Evolutionary conservation across 1,284 basidiomycete genomes (phyloP).

Genomic region (Malassezia brasiliensis): DNA sequence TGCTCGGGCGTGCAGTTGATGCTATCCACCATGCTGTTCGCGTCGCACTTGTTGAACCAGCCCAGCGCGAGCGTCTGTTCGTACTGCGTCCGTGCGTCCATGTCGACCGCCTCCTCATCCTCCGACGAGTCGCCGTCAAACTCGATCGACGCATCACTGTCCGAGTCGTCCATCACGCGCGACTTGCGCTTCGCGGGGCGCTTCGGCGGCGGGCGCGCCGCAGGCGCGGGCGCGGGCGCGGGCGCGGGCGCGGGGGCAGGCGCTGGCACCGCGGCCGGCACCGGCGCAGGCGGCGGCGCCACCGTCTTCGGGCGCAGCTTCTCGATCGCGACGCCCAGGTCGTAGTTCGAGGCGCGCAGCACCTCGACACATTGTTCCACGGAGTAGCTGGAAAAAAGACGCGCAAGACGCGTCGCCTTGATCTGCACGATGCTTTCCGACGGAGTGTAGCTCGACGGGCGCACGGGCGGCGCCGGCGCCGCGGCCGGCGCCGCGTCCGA

Average conservation of each 20-base stretch:
- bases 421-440: slow-evolving; percentile 16
- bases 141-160: slow-evolving; percentile 10
- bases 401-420: slow-evolving; percentile 18
- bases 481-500: background rate
- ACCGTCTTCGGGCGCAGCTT: slow-evolving; percentile 13
- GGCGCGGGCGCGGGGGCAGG: background rate
- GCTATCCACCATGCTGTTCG: slow-evolving; percentile 71
- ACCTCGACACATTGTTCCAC: slow-evolving; percentile 16
- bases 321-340: slow-evolving; percentile 18
- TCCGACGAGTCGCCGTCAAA: slow-evolving; percentile 18
- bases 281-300: background rate
- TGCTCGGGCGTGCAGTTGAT: slow-evolving; percentile 78
- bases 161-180: slow-evolving; percentile 12
- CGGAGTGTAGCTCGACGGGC: background rate
- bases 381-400: slow-evolving; percentile 15
- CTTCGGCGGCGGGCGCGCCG: slow-evolving; percentile 4
- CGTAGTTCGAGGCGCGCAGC: slow-evolving; percentile 12
- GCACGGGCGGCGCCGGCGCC: background rate
- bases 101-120: slow-evolving; percentile 23
- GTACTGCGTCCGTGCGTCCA: slow-evolving; percentile 26
- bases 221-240: background rate
- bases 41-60: slow-evolving; percentile 73
- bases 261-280: background rate
- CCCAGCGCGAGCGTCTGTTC: slow-evolving; percentile 48
- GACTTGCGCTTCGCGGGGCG: slow-evolving; percentile 12